Conservation (phyloP, 2,329 filamentous ascomycete species). For the Trichoderma sp. region DNA sequence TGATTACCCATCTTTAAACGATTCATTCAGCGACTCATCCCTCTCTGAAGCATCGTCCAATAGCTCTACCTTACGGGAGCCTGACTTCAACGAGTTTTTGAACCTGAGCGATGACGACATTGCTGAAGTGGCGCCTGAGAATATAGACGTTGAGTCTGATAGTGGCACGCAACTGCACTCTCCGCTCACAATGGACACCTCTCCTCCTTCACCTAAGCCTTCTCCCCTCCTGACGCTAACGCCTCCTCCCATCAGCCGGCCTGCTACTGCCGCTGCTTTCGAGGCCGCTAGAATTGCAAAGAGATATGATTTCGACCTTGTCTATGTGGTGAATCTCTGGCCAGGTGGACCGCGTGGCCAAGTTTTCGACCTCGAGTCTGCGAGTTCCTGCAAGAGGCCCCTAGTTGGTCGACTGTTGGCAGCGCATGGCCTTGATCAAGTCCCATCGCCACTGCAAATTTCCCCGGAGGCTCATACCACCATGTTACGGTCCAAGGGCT, state of each 20-base stretch:
- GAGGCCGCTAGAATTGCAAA: constrained; percentile 57
- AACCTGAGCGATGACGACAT: constrained; percentile 60
- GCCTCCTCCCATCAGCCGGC: constrained; percentile 46
- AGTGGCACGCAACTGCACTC: constrained; percentile 19
- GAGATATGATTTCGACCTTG: constrained; percentile 58
- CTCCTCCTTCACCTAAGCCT: constrained; percentile 29
- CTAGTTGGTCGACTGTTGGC: constrained; percentile 55
- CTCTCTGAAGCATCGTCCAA: constrained; percentile 33
- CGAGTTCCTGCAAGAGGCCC: constrained; percentile 26
- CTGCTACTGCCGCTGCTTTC: constrained; percentile 52
- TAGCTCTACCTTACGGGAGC: constrained; percentile 49
- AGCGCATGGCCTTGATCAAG: constrained; percentile 54
- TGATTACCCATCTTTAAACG: constrained; percentile 30
- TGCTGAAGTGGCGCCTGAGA: constrained; percentile 44
- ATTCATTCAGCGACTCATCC: constrained; percentile 35
- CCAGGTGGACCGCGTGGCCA: constrained; percentile 36
- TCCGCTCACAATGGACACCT: constrained; percentile 28
- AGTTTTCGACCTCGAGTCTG: constrained; percentile 19
- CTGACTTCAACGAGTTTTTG: constrained; percentile 55
- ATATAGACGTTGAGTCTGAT: constrained; percentile 19
- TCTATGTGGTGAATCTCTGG: constrained; percentile 62
- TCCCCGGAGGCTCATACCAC: constrained; percentile 51
- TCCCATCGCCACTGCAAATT: constrained; percentile 55
- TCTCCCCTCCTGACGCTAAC: constrained; percentile 45
- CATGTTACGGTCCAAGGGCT: constrained; percentile 51